Evolutionary conservation across 108 stramenopile species (phyloP).

Genomic region (Discostella stelligeroides): DNA sequence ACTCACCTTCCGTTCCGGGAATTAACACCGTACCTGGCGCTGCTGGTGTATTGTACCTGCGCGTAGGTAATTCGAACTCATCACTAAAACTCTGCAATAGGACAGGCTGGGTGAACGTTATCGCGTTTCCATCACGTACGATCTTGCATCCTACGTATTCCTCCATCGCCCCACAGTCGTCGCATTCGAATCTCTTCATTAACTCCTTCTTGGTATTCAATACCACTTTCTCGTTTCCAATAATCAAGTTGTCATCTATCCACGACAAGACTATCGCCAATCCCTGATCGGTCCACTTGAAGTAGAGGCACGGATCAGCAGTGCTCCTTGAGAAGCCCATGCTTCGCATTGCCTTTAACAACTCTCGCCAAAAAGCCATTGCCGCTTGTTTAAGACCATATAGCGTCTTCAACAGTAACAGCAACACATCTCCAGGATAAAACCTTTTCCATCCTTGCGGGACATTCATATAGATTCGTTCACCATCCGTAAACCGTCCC

Average conservation of each 20-base stretch:
- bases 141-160: too few species aligned
- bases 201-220: constrained; percentile 10
- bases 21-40: constrained; percentile 8
- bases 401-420: not conserved
- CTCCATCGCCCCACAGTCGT: too few species aligned
- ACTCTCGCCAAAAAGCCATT: constrained; percentile 20
- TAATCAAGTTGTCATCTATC: constrained; percentile 45
- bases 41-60: constrained; percentile 24
- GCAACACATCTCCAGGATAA: not conserved
- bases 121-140: constrained; percentile 23
- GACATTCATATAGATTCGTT: constrained; percentile 17
- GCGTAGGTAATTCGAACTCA: constrained; percentile 21
- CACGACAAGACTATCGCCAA: constrained; percentile 32
- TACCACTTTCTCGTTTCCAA: constrained; percentile 22
- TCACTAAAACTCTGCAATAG: constrained; percentile 44
- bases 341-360: not conserved
- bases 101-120: constrained; percentile 54
- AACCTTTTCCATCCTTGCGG: not conserved
- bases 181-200: constrained; percentile 29
- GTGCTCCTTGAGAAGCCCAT: constrained; percentile 19
- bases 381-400: constrained; percentile 54
- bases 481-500: constrained; percentile 1
- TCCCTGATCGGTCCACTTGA: constrained; percentile 27
- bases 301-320: constrained; percentile 51
- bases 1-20: not conserved